phyloP scores from a whole-genome alignment of 176 grass and related monocot species.

The Oryza longistaminata region DNA sequence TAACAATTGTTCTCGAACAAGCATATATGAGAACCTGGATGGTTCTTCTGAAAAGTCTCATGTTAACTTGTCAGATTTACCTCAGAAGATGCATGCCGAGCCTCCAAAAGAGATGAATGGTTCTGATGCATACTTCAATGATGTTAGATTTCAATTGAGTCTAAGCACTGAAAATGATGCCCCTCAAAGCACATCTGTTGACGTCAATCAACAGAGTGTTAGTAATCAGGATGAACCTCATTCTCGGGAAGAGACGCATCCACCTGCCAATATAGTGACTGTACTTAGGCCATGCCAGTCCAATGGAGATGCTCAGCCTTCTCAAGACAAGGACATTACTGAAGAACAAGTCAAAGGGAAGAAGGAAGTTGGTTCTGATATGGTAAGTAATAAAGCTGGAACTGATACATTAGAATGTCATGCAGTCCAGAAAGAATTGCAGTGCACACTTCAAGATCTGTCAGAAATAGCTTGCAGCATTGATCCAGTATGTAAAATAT shows the following conservation, averaged over 20 bases:
- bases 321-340: constrained; percentile 33
- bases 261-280: constrained; percentile 24
- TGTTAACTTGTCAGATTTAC: constrained; percentile 38
- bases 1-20: constrained; percentile 29
- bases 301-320: constrained; percentile 37
- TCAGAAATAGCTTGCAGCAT: constrained; percentile 58
- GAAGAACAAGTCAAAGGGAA: constrained; percentile 38
- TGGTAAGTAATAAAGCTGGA: constrained; percentile 20
- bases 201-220: constrained; percentile 32
- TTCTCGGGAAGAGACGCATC: constrained; percentile 34
- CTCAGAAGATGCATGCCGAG: constrained; percentile 17
- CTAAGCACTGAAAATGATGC: constrained; percentile 32
- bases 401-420: constrained; percentile 1
- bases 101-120: constrained; percentile 19
- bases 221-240: constrained; percentile 36
- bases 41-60: constrained; percentile 29
- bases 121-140: constrained; percentile 26
- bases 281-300: constrained; percentile 30
- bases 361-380: constrained; percentile 10
- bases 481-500: constrained; percentile 45
- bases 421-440: constrained; percentile 38
- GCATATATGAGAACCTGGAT: constrained; percentile 43
- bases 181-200: constrained; percentile 15
- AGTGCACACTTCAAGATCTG: constrained; percentile 52
- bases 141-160: constrained; percentile 43